phyloP scores from a whole-genome alignment of 2,329 filamentous ascomycete genomes.

The Aspergillus sojae region DNA sequence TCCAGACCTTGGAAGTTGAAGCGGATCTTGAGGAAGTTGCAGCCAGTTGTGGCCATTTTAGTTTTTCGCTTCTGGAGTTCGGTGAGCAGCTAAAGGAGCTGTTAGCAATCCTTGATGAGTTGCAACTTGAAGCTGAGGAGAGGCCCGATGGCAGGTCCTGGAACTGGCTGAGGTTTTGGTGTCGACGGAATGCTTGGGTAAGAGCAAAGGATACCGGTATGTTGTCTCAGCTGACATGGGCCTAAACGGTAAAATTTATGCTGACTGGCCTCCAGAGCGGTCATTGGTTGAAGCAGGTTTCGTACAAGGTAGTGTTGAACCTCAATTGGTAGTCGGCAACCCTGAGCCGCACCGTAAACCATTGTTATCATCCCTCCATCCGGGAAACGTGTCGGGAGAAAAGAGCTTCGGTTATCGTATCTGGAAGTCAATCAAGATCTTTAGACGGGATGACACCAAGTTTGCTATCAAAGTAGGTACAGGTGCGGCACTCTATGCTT shows the following conservation, averaged over 20 bases:
- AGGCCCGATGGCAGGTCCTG: constrained; percentile 67
- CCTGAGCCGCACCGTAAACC: not conserved
- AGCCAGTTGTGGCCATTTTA: constrained; percentile 96
- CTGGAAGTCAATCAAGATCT: constrained; percentile 58
- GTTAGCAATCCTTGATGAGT: constrained; percentile 79
- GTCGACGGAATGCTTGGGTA: constrained; percentile 20
- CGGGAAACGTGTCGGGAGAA: constrained; percentile 20
- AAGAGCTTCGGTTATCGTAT: constrained; percentile 50
- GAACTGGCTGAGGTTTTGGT: constrained; percentile 87
- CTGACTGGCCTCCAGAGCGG: constrained; percentile 17
- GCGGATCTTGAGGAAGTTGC: constrained; percentile 97
- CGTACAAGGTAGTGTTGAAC: not conserved
- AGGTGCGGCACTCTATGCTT: constrained; percentile 84
- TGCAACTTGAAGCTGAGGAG: constrained; percentile 70
- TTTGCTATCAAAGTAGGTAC: constrained; percentile 94
- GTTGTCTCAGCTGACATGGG: not conserved
- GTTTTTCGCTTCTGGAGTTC: constrained; percentile 86
- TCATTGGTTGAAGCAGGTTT: constrained; percentile 12
- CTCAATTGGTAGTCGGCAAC: constrained; percentile 6
- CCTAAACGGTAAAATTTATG: not conserved
- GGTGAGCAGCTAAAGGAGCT: constrained; percentile 86
- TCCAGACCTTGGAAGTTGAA: constrained; percentile 72
- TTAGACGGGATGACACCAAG: constrained; percentile 67
- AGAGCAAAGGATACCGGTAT: constrained; percentile 32
- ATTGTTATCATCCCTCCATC: not conserved